Base-by-base conservation (phyloP, 2,329 filamentous ascomycete species). In the Diaporthe sp. region DNA sequence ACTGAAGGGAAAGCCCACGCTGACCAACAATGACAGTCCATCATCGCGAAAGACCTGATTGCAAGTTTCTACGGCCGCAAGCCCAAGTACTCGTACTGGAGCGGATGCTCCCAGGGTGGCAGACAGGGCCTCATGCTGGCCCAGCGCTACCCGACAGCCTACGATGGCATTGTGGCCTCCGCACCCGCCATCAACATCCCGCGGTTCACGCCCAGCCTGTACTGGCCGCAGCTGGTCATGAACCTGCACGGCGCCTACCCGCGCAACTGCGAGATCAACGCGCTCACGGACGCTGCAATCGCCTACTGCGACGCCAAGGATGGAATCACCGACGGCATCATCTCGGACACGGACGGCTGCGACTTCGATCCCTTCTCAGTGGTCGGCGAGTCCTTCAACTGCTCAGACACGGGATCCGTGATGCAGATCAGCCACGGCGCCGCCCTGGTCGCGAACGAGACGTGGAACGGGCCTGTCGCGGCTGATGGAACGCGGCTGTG, bases 41-140 rank as follows among this genome's bases (percentile, higher is more conserved):
- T 66, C 0, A 42, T 85, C 0, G 87, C 86, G 13, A 91, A 89
- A 77, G n/a, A 77, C 12, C 8, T 89, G 30, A 82, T 83, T 8
- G 76, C 84, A 22, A 78, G 80, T 7, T 89, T 85, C 79, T 89
- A 89, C 75, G 79, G 81, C 1, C 60, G 47, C 38, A 69, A 69
- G 2, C 81, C 82, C 12, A 78, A 81, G 1, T 87, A 85, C 77
- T 86, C 85, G 1, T 92, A 92, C 80, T 92, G 87, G 76, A 78
- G 87, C 4, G 90, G 91, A 6, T 92, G 90, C 78, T 91, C 89
- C 0, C 88, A 88, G 0, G 90, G 91, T 9, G 90, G 91, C 0
- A 84, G 90, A 0, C 88, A 92, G 82, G 90, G 89, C 4, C 82
- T 90, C 45, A 88, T 88, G 71, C 85, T 86, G 10, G 86, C 88